These are phyloP conservation scores for Aspergillus conjunctus DNA, from an alignment of 495 filamentous ascomycete species.

Conservation along the genomic window DNA sequence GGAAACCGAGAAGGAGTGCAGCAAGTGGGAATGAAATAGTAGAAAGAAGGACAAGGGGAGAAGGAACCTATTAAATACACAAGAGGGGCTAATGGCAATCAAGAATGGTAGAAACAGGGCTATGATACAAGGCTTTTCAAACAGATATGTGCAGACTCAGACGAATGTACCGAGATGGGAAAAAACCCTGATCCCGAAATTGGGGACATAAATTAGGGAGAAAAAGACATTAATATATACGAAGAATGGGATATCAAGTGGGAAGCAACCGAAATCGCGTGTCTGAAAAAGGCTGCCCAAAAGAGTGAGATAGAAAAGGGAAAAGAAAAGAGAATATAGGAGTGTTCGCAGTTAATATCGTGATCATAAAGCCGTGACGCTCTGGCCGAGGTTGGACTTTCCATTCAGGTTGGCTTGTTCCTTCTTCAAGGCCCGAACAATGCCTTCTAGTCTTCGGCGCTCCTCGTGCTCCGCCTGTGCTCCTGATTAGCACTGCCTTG, in stretches of 20 bases:
- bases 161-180: constrained; percentile 22
- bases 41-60: background rate
- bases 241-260: constrained; percentile 23
- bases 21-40: background rate
- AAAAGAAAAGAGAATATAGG: background rate
- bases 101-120: background rate
- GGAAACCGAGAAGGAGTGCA: constrained; percentile 8
- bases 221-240: constrained; percentile 30
- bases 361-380: constrained; percentile 49
- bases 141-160: constrained; percentile 21
- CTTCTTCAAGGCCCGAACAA: constrained; percentile 57
- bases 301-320: constrained; percentile 18
- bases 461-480: constrained; percentile 72
- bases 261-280: background rate
- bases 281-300: constrained; percentile 1
- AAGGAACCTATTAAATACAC: background rate
- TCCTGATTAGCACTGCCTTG: constrained; percentile 20
- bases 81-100: constrained; percentile 5
- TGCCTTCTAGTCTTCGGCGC: constrained; percentile 62
- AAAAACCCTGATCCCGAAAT: constrained; percentile 9
- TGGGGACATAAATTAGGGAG: constrained; percentile 6
- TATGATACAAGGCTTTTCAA: constrained; percentile 19
- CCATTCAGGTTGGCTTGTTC: constrained; percentile 52
- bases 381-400: constrained; percentile 55
- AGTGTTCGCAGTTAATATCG: constrained; percentile 17